Base-by-base conservation (phyloP, 257 asterid species). In the Rauvolfia tetraphylla region DNA sequence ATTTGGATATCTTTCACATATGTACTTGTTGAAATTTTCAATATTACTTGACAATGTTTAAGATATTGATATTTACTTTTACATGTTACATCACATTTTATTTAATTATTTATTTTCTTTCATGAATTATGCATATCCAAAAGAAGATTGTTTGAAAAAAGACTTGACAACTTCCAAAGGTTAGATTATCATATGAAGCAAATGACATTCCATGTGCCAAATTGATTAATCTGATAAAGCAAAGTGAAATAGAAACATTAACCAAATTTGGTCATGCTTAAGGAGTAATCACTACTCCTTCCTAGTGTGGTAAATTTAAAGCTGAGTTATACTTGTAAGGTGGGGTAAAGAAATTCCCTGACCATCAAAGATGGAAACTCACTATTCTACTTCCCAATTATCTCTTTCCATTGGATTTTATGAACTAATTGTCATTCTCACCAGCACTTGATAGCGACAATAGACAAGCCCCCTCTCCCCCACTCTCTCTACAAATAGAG, bases 401-500 rank as follows among this genome's bases (percentile, higher is more conserved):
- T 48, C 74, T 34, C 23, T 73, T 73, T 34, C 27, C 38, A 36
- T 56, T 54, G 61, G 76, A 72, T 73, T 73, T 73, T 49, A 68
- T 33, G 23, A 72, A 53, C 36, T 3, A 41, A 41, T 34, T 33
- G n/a, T 34, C 29, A 22, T 53, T 7, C 54, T 56, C 25, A 14
- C 76, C 54, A 56, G 51, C 76, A 56, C 23, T 73, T 73, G 76
- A 57, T 57, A 8, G 38, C 46, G 76, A 73, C 76, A 73, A 17
- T 20, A 29, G 42, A 36, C 51, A 72, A 22, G 67, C 68, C 11
- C 42, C n/a, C 68, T 61, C 18, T 29, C 68, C 2, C 13, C 10
- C 71, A 14, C 71, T 65, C 46, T 31, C 46, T 33, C 23, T 59
- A 1, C 3, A 5, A 20, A 49, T 25, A 49, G 14, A 49, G 3